Base-by-base conservation (phyloP, 306 rosid genomes). In the Geum urbanum region DNA sequence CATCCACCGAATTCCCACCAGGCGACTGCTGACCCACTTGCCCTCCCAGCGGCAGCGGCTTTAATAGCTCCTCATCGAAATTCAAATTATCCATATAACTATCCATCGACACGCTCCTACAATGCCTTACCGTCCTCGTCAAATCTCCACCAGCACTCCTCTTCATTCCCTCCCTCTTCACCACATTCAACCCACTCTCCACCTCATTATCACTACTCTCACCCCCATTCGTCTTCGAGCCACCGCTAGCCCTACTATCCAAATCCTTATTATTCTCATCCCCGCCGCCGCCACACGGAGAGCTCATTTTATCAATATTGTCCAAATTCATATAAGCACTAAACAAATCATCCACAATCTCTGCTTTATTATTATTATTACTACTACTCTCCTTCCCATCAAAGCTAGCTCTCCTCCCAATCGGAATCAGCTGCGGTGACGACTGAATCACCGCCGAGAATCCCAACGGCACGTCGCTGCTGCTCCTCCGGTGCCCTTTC, bases 161-260 rank as follows among this genome's bases (percentile, higher is more conserved):
- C 86, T 88, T 91, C 22, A 76, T 59, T 53, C 95, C 95, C 81
- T 90, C 96, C 80, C 72, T 84, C 78, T 79, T 83, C 70, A 80
- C 87, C 70, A 80, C 87, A 69, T 76, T 80, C 8, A 80, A 41
- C 47, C 78, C 77, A 77, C 97, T 91, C 80, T 86, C 96, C 73
- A 74, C 96, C 81, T 91, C 97, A 24, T 86, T 88, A 66, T 91
- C 96, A 64, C 97, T 91, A 74, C 92, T 88, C 57, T 88, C 97
- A 60, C 87, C 83, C 58, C 83, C 86, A 69, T 78, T 79, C 1
- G 95, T 86, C 86, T 85, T 91, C 0, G 92, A 84, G 62, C 83
- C 89, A 85, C 80, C 11, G 74, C 83, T 32, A 3, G 2, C 0
- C 67, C 80, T 82, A 77, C 85, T 85, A 56, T 79, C 83, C 68